A percentile compares a stretch with the other conserved stretches of the same genome.
Evolutionary conservation across 2,329 filamentous ascomycete genomes (phyloP).

Genomic region (Lojkania enalia): DNA sequence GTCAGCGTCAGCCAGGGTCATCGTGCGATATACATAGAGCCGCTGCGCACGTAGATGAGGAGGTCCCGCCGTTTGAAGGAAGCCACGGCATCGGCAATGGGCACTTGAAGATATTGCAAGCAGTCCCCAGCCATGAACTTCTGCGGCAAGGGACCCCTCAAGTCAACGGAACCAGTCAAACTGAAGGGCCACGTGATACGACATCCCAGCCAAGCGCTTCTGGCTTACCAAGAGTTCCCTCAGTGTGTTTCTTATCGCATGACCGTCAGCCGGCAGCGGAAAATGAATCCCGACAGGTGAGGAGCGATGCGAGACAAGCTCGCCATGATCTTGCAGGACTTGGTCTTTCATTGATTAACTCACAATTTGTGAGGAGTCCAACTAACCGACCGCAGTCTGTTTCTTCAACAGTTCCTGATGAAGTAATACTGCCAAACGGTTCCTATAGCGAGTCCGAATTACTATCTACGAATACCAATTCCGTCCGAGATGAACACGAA

Average conservation of each 20-base stretch:
- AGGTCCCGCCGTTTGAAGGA: not conserved
- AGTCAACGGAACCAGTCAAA: constrained; percentile 23
- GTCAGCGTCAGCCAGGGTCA: constrained; percentile 15
- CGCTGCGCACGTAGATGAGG: constrained; percentile 12
- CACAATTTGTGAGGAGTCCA: constrained; percentile 22
- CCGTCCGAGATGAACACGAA: constrained; percentile 20
- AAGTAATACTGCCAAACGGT: constrained; percentile 18
- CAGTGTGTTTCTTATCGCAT: constrained; percentile 43
- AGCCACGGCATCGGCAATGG: constrained; percentile 11
- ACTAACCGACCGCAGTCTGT: constrained; percentile 35
- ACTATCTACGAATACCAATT: constrained; percentile 24
- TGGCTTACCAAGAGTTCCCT: constrained; percentile 42
- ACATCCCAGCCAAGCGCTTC: constrained; percentile 38
- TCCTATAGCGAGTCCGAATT: constrained; percentile 22
- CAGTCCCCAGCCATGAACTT: constrained; percentile 19
- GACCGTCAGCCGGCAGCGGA: constrained; percentile 34
- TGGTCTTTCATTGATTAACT: constrained; percentile 38
- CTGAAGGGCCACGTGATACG: constrained; percentile 24
- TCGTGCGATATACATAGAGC: constrained; percentile 18
- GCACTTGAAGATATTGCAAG: constrained; percentile 15
- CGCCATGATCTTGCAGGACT: constrained; percentile 32
- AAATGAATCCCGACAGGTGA: constrained; percentile 18
- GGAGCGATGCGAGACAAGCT: constrained; percentile 23
- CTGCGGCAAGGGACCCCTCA: constrained; percentile 20
- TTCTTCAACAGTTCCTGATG: constrained; percentile 35